Evolutionary conservation across 768 basidiomycete genomes (phyloP), one percentile per base, ranked within the genome.

Genomic region (Lactarius deliciosus): DNA sequence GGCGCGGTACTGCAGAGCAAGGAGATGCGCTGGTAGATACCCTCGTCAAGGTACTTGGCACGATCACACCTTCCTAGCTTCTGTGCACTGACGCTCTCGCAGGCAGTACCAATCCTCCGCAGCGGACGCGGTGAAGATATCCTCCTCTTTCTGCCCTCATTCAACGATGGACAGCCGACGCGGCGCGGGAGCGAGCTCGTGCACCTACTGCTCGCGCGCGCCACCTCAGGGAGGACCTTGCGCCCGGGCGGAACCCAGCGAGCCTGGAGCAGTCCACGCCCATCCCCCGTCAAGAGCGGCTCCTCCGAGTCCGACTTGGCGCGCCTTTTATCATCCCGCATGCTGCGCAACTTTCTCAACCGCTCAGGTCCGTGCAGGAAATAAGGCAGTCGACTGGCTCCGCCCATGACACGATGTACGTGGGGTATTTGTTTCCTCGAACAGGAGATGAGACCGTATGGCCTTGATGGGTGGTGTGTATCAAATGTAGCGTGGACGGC

Each of bases 31-130:
- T 88, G 1, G 76, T 85, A 40, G 71, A 79, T 4, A 81, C 81
- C 40, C 75, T 89, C 30, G 69, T 84, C 63, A 76, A 77, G 77
- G 88, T 89, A 66, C 6, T 30, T 74, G 8, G 11, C 15, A 30
- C 20, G 25, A 5, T 63, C 11, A 28, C 10, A 10, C 32, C 54
- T 47, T n/a, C 16, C 25, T 8, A 1, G 5, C 16, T 3, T 25
- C 13, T 10, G 47, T 4, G 13, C 6, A 25, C 6, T 20, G 18
- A 15, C 30, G 34, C 22, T 18, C 36, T 30, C 38, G 22, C 62
- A 90, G 88, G 83, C 83, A 13, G 77, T 87, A 20, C 75, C 81
- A 79, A 72, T 73, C 85, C 54, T 72, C 73, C 22, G 68, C 75
- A 2, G 60, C 65, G 5, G 82, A 86, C 58, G 75, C 80, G 38